Conservation (phyloP, 257 asterid genomes). For the Osmanthus fragrans region DNA sequence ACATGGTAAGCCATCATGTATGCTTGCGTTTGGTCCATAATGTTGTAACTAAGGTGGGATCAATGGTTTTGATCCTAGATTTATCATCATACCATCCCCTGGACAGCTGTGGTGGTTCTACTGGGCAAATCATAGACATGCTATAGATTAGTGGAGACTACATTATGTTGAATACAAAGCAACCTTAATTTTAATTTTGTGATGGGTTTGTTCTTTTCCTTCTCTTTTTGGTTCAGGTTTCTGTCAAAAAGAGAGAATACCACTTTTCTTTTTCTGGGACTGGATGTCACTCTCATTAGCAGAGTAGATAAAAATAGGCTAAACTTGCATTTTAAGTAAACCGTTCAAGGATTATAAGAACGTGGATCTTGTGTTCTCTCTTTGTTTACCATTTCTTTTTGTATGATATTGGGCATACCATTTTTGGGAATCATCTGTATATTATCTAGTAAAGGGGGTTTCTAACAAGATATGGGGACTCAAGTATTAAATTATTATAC, state of each 20-base stretch:
- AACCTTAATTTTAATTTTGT: not conserved
- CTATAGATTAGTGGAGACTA: not conserved
- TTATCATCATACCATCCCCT: conserved; percentile 6
- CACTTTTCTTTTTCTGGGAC: not conserved
- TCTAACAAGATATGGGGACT: not conserved
- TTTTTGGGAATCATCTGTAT: conserved; percentile 5
- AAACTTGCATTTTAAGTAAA: not conserved
- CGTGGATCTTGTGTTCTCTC: not conserved
- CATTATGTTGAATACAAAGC: not conserved
- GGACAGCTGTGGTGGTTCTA: conserved; percentile 7
- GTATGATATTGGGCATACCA: not conserved
- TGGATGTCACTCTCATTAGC: not conserved
- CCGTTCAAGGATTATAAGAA: not conserved
- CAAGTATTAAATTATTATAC: not conserved
- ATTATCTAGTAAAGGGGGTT: not conserved
- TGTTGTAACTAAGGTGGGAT: not conserved
- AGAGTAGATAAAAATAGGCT: conserved; percentile 5
- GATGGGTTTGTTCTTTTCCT: not conserved
- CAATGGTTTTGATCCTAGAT: not conserved
- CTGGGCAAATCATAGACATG: not conserved
- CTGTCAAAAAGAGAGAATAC: not conserved
- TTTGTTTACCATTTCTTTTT: not conserved
- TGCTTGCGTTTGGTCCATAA: not conserved
- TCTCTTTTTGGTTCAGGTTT: conserved; percentile 4
- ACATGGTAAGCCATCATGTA: not conserved